Evolutionary conservation across 371 early-diverging fungal species (phyloP).

Genomic region (Mucor piriformis): DNA sequence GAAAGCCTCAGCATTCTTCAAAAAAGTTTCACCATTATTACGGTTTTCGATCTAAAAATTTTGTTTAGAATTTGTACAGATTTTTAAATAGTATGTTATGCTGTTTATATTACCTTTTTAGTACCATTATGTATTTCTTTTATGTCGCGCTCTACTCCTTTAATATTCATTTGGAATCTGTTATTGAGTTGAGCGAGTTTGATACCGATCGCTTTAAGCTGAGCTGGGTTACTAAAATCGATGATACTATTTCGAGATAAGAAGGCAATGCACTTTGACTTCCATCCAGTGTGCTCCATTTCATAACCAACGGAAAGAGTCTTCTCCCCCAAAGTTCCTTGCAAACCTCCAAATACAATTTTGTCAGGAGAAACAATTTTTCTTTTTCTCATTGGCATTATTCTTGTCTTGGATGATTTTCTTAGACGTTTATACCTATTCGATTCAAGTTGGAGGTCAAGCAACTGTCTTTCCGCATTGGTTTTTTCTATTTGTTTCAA

Average conservation of each 20-base stretch:
- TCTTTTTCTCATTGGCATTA: constrained; percentile 3
- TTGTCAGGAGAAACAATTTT: too few species aligned
- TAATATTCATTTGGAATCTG: constrained; percentile 9
- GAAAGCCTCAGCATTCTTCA: constrained; percentile 13
- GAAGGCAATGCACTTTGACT: constrained; percentile 6
- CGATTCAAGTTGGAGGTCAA: constrained; percentile 6
- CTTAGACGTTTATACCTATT: constrained; percentile 8
- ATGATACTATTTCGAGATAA: constrained; percentile 12
- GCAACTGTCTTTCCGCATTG: not conserved
- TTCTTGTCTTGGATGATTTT: constrained; percentile 2
- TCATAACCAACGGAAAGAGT: constrained; percentile 3
- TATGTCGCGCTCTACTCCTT: constrained; percentile 18
- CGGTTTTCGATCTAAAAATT: constrained; percentile 21
- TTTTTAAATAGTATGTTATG: constrained; percentile 15
- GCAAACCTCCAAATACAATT: not conserved
- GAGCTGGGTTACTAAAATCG: constrained; percentile 3
- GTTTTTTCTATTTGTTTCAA: too few species aligned
- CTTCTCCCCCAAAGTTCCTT: constrained; percentile 1
- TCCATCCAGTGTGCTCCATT: constrained; percentile 1
- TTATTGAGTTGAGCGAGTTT: not conserved
- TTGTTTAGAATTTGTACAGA: constrained; percentile 12
- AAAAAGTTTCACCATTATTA: not conserved
- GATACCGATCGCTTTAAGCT: constrained; percentile 14
- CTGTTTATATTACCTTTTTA: constrained; percentile 17
- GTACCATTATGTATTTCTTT: constrained; percentile 10